Percentiles rank a stretch among this genome's conserved stretches.
Evolutionary conservation across 345 rosid genomes (phyloP).

Genomic region (Corchorus capsularis): DNA sequence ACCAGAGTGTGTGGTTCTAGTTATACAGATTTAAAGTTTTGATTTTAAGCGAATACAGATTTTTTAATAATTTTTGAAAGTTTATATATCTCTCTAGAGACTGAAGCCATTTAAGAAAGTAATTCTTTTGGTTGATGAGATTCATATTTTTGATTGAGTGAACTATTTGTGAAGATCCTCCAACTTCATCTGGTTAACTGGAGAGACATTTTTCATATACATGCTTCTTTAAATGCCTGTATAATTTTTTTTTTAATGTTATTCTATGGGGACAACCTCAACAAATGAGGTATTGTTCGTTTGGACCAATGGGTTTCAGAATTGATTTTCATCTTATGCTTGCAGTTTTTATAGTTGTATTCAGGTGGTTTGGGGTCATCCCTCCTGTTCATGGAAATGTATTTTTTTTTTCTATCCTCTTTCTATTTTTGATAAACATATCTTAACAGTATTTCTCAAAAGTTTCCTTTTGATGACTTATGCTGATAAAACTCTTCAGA

Average conservation of each 20-base stretch:
- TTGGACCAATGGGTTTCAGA: neutral
- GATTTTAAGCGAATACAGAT: neutral
- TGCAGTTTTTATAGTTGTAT: too few relatives aligned
- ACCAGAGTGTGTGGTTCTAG: neutral
- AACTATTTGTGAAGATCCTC: neutral
- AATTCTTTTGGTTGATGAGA: neutral
- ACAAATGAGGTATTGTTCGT: neutral
- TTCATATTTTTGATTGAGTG: constrained; percentile 12
- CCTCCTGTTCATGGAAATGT: neutral
- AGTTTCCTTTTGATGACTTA: neutral
- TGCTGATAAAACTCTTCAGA: neutral
- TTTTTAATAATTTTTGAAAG: neutral
- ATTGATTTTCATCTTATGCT: neutral
- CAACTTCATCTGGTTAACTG: neutral
- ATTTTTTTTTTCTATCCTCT: neutral
- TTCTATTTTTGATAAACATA: neutral
- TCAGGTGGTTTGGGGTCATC: too few relatives aligned
- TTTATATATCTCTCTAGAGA: neutral
- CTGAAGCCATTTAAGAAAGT: neutral
- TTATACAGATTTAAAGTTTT: neutral
- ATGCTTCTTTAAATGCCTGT: neutral
- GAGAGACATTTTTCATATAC: neutral
- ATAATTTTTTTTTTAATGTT: neutral
- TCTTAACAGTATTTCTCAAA: neutral
- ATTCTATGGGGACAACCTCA: neutral